A percentile compares a stretch with the other conserved stretches of the same genome.
These are phyloP conservation scores for Maudiozyma pseudohumilis DNA, from an alignment of 805 yeast species.

Conservation along the genomic window DNA sequence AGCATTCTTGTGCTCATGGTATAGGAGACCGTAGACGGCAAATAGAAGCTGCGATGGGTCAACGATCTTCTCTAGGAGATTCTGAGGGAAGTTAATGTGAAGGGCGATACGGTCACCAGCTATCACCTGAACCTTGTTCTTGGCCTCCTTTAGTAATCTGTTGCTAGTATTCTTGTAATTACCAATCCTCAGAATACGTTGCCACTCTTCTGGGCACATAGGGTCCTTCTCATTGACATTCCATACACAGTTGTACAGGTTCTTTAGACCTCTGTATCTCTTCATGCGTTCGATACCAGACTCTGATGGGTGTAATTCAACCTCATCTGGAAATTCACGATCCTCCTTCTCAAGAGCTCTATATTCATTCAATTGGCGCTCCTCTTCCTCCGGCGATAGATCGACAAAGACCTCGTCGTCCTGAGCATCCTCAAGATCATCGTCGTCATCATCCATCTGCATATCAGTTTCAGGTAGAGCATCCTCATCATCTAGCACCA, in stretches of 20 bases:
- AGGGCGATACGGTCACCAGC: slow-evolving; percentile 62
- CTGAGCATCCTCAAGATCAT: slow-evolving; percentile 34
- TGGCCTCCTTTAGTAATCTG: slow-evolving; percentile 51
- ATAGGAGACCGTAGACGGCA: slow-evolving; percentile 61
- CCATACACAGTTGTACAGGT: slow-evolving; percentile 75
- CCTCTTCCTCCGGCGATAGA: slow-evolving; percentile 72
- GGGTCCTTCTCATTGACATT: slow-evolving; percentile 75
- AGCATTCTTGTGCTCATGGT: slow-evolving; percentile 80
- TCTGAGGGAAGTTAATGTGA: slow-evolving; percentile 47
- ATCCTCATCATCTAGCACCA: slow-evolving; percentile 22
- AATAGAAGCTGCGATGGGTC: slow-evolving; percentile 41
- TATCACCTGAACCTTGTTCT: slow-evolving; percentile 34
- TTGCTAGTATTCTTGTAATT: slow-evolving; percentile 71
- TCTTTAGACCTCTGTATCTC: slow-evolving; percentile 81
- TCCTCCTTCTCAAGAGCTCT: slow-evolving; percentile 71
- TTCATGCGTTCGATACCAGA: slow-evolving; percentile 65
- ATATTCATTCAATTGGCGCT: slow-evolving; percentile 59
- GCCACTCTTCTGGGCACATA: slow-evolving; percentile 70
- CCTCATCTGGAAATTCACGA: slow-evolving; percentile 89
- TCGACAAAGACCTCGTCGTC: slow-evolving; percentile 63
- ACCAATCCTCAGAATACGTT: slow-evolving; percentile 58
- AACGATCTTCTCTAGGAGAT: slow-evolving; percentile 35
- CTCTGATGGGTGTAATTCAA: slow-evolving; percentile 70
- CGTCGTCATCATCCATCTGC: slow-evolving; percentile 19
- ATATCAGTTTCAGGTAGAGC: slow-evolving; percentile 20